Percentiles rank a stretch among this genome's conserved stretches.
Conservation (phyloP, 345 rosid genomes). For the Citrus australasica region DNA sequence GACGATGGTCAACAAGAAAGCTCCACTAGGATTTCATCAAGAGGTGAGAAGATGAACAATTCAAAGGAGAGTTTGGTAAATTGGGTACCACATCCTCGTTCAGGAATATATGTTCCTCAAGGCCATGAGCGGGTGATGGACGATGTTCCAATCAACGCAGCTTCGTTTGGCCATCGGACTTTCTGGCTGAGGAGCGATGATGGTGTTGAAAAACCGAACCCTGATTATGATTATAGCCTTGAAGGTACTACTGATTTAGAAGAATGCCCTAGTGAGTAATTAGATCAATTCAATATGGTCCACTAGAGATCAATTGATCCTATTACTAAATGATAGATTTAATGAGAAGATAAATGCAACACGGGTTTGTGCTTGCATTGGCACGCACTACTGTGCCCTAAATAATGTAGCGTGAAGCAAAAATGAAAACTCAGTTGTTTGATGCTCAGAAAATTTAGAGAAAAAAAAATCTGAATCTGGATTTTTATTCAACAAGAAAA, state of each 20-base stretch:
- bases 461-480: too few species aligned
- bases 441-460: too few species aligned
- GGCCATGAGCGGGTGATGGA: slow-evolving; percentile 66
- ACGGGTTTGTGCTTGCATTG: too few species aligned
- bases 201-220: slow-evolving; percentile 43
- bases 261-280: background rate
- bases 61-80: background rate
- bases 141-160: slow-evolving; percentile 51
- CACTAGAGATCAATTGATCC: too few species aligned
- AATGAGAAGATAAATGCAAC: too few species aligned
- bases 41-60: background rate
- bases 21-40: background rate
- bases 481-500: too few species aligned
- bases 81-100: slow-evolving; percentile 71
- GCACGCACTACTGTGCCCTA: too few species aligned
- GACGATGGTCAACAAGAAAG: background rate
- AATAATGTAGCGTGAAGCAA: too few species aligned
- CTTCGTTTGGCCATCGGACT: slow-evolving; percentile 34
- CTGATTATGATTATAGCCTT: background rate
- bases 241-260: background rate
- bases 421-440: too few species aligned
- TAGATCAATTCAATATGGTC: too few species aligned
- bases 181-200: slow-evolving; percentile 55
- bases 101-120: slow-evolving; percentile 57
- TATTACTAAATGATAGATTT: too few species aligned